phyloP scores from a whole-genome alignment of 2,329 filamentous ascomycete genomes.

The Penicillium sp. region DNA sequence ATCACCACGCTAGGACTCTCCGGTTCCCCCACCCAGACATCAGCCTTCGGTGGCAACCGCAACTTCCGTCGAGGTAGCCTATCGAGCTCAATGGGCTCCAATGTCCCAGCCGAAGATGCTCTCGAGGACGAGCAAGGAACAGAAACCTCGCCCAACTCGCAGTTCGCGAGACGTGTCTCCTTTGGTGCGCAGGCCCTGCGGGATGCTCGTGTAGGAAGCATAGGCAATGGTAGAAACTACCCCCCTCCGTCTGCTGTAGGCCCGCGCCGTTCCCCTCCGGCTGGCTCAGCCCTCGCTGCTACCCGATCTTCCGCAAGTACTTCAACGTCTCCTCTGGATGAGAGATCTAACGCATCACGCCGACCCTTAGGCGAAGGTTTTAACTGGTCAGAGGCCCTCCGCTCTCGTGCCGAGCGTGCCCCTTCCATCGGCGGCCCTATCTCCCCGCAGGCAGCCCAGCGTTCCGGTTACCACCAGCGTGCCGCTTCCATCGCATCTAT shows the following conservation, averaged over 20 bases:
- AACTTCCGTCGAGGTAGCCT: constrained; percentile 63
- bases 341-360: constrained; percentile 45
- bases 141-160: constrained; percentile 66
- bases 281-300: constrained; percentile 21
- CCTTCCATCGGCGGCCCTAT: constrained; percentile 41
- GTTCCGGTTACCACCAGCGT: constrained; percentile 44
- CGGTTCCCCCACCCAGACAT: constrained; percentile 62
- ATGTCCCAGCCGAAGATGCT: constrained; percentile 40
- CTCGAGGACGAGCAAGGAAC: constrained; percentile 68
- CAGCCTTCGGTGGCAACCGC: constrained; percentile 51
- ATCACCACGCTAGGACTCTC: constrained; percentile 73
- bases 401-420: constrained; percentile 82
- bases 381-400: constrained; percentile 96
- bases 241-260: constrained; percentile 26
- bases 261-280: constrained; percentile 27
- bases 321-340: constrained; percentile 35
- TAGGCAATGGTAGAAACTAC: constrained; percentile 59
- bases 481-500: constrained; percentile 51
- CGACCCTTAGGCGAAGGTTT: constrained; percentile 76
- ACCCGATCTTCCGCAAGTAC: constrained; percentile 37
- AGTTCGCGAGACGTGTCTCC: constrained; percentile 75
- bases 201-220: constrained; percentile 66
- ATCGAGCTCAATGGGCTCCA: constrained; percentile 58
- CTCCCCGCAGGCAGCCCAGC: constrained; percentile 41
- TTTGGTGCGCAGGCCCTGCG: constrained; percentile 79